phyloP scores from a whole-genome alignment of 2,329 filamentous ascomycete genomes.

The Aspergillus proliferans region DNA sequence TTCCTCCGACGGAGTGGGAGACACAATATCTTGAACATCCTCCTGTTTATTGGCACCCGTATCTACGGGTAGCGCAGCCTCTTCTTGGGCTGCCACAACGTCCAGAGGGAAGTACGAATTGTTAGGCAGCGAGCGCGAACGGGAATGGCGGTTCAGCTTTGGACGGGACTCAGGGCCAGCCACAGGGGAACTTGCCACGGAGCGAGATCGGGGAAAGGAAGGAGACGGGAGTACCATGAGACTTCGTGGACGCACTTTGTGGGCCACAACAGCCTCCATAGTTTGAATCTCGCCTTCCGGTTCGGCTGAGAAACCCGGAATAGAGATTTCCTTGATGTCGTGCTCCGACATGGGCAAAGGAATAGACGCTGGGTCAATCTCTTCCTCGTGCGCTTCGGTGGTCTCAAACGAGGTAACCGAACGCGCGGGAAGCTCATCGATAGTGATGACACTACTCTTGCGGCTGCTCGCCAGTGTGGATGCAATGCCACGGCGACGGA shows the following conservation, averaged over 20 bases:
- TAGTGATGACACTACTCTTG: conserved; percentile 33
- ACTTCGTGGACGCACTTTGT: conserved; percentile 38
- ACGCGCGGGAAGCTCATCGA: conserved; percentile 22
- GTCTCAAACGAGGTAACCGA: conserved; percentile 7
- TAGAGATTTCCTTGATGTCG: conserved; percentile 65
- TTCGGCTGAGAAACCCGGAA: conserved; percentile 60
- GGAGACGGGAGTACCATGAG: conserved; percentile 36
- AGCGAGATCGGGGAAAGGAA: conserved; percentile 22
- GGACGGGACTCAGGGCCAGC: conserved; percentile 17
- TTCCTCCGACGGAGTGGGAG: conserved; percentile 21
- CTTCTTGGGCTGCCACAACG: background rate
- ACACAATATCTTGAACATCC: conserved; percentile 4
- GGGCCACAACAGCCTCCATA: conserved; percentile 32
- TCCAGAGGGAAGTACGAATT: conserved; percentile 19
- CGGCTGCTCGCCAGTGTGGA: conserved; percentile 23
- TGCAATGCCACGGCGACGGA: conserved; percentile 25
- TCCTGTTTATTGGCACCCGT: conserved; percentile 7
- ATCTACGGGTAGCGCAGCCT: conserved; percentile 8
- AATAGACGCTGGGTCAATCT: conserved; percentile 27
- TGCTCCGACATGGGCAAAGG: conserved; percentile 26
- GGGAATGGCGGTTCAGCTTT: conserved; percentile 25
- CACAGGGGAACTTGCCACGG: conserved; percentile 19
- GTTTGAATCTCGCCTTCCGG: conserved; percentile 52
- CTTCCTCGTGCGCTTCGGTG: conserved; percentile 16
- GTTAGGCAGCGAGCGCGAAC: conserved; percentile 48